Percentiles rank a stretch among this genome's conserved stretches.
These are phyloP conservation scores for Flaveria sonorensis DNA, from an alignment of 129 eudicot genomes.

Conservation along the genomic window DNA sequence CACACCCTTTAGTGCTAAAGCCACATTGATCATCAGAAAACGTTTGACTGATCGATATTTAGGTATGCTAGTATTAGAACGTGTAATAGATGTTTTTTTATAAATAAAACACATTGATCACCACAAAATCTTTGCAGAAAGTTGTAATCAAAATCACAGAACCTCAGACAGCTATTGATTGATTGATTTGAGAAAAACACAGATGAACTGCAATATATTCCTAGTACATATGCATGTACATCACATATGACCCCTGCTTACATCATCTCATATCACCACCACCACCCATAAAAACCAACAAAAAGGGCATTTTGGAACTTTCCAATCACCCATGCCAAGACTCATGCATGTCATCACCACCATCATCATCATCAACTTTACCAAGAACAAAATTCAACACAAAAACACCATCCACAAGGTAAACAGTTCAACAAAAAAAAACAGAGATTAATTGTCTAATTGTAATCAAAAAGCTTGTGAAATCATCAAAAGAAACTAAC, in stretches of 20 bases:
- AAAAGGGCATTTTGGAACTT: conserved; percentile 37
- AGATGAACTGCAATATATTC: conserved; percentile 26
- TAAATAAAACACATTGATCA: conserved; percentile 18
- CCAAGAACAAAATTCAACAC: conserved; percentile 30
- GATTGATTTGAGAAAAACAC: conserved; percentile 23
- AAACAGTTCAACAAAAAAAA: conserved; percentile 13
- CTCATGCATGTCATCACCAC: conserved; percentile 32
- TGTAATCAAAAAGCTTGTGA: conserved; percentile 2
- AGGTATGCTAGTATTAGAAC: too few species aligned
- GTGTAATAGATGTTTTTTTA: too few species aligned
- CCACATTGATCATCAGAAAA: too few species aligned
- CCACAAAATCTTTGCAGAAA: conserved; percentile 34
- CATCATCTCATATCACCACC: conserved; percentile 34
- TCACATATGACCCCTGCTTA: conserved; percentile 18
- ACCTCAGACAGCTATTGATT: conserved; percentile 18
- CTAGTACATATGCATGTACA: conserved; percentile 27
- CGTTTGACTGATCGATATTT: too few species aligned
- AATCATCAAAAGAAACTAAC: conserved; percentile 24
- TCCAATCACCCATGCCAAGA: conserved; percentile 21
- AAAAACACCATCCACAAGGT: conserved; percentile 28
- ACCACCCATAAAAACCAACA: conserved; percentile 17
- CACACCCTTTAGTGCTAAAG: too few species aligned
- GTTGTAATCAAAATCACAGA: conserved; percentile 25
- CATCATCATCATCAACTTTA: background rate
- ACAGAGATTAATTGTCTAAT: background rate